Percentiles rank a stretch among this genome's conserved stretches.
Conservation (phyloP, 2,329 filamentous ascomycete genomes). For the Ambrosiella beaveri region DNA sequence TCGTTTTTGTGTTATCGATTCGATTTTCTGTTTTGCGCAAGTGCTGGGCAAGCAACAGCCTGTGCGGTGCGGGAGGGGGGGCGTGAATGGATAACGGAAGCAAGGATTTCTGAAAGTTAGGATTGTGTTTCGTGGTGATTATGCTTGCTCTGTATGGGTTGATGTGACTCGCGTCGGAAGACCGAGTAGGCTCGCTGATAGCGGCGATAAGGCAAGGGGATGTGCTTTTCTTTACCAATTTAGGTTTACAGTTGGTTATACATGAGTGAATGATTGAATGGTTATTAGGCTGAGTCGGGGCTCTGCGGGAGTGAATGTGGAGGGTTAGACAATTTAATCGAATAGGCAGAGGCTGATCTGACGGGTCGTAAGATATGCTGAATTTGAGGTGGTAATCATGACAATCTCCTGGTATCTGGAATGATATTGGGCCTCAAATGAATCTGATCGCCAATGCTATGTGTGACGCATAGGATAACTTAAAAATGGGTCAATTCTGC, state of each 20-base stretch:
- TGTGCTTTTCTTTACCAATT: neutral
- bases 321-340: neutral
- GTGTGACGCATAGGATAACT: no score
- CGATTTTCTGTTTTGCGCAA: neutral
- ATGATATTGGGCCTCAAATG: neutral
- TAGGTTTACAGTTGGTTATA: neutral
- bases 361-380: neutral
- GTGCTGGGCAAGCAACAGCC: neutral
- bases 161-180: neutral
- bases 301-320: neutral
- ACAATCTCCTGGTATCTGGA: neutral
- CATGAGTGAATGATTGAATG: neutral
- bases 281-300: neutral
- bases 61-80: neutral
- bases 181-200: neutral
- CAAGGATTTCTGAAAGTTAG: neutral
- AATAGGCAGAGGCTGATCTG: neutral
- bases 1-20: neutral
- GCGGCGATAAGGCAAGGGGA: neutral
- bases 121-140: neutral
- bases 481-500: no score
- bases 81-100: neutral
- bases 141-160: neutral
- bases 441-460: no score
- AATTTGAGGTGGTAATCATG: neutral